These are phyloP conservation scores for Umbelopsis sp. DNA, from an alignment of 371 early-diverging fungal species.

Conservation along the genomic window DNA sequence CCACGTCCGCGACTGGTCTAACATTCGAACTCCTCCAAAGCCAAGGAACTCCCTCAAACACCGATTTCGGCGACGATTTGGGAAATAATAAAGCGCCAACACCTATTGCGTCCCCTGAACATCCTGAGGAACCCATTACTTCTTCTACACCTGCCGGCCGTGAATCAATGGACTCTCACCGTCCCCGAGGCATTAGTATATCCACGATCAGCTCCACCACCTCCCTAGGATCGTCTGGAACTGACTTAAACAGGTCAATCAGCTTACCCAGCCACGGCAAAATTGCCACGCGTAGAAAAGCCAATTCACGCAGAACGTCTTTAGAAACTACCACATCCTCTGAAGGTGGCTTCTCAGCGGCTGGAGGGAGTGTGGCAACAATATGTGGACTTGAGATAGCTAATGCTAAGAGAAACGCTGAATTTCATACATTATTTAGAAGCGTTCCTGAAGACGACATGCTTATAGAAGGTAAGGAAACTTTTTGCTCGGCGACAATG, in stretches of 20 bases:
- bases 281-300: neutral
- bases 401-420: conserved; percentile 40
- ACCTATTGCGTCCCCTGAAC: conserved; percentile 13
- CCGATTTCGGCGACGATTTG: conserved; percentile 18
- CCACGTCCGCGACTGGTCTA: conserved; percentile 17
- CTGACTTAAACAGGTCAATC: neutral
- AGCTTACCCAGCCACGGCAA: neutral
- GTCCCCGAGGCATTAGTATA: conserved; percentile 5
- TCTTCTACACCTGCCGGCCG: neutral
- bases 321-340: conserved; percentile 13
- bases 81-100: conserved; percentile 11
- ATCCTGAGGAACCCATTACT: neutral
- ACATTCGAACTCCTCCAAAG: conserved; percentile 22
- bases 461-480: conserved; percentile 49
- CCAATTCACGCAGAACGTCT: conserved; percentile 5
- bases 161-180: neutral
- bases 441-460: conserved; percentile 53
- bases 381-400: conserved; percentile 25
- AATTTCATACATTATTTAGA: conserved; percentile 55
- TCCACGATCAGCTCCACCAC: conserved; percentile 8
- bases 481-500: neutral
- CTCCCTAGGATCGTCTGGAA: conserved; percentile 7
- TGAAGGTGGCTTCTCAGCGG: conserved; percentile 13
- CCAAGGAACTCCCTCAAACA: conserved; percentile 16
- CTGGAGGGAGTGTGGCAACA: conserved; percentile 18